A percentile compares a stretch with the other conserved stretches of the same genome.
These are phyloP conservation scores for Cladophialophora carrionii DNA, from an alignment of 2,329 filamentous ascomycete genomes.

Conservation along the genomic window DNA sequence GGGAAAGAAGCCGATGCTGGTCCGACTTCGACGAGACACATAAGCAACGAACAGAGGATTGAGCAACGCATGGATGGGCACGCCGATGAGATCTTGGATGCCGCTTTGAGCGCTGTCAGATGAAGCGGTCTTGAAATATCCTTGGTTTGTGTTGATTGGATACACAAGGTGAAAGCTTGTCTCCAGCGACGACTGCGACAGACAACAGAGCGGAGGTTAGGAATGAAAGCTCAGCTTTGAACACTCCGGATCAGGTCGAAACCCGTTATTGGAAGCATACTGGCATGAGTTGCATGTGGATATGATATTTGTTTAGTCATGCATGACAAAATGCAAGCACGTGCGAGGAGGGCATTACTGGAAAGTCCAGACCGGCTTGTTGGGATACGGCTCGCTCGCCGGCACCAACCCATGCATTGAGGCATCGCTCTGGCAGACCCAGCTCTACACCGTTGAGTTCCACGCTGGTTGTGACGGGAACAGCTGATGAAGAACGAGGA, in stretches of 20 bases:
- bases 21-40: slow-evolving; percentile 3
- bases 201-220: neutral
- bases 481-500: neutral
- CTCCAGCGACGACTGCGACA: neutral
- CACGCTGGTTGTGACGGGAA: neutral
- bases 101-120: slow-evolving; percentile 41
- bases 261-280: neutral
- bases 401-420: neutral
- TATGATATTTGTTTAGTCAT: neutral
- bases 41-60: slow-evolving; percentile 30
- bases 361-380: neutral
- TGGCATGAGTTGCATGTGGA: neutral
- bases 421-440: neutral
- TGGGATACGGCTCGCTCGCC: neutral
- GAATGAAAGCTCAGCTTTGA: neutral
- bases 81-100: slow-evolving; percentile 48
- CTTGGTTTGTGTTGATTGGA: neutral
- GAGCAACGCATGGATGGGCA: slow-evolving; percentile 45
- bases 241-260: too few species aligned
- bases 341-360: neutral
- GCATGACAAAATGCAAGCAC: neutral
- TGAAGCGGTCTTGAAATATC: slow-evolving; percentile 7
- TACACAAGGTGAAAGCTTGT: neutral
- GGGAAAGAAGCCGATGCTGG: slow-evolving; percentile 19
- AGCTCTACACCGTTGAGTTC: neutral